phyloP scores from a whole-genome alignment of 192 early-diverging fungal genomes.

The Physocladia obscura region DNA sequence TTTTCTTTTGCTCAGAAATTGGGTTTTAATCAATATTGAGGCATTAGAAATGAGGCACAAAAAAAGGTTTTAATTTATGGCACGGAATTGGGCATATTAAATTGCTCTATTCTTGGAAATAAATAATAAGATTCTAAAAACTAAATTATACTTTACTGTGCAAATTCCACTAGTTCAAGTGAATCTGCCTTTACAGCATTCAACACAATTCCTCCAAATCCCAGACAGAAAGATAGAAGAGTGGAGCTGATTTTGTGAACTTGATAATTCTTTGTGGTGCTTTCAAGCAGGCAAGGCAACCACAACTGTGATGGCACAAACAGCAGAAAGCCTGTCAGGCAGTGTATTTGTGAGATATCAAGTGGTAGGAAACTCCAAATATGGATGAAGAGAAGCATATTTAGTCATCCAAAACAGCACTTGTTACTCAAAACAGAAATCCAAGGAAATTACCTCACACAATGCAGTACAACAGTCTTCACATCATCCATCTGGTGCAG shows the following conservation, averaged over 20 bases:
- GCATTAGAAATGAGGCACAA: too few species aligned
- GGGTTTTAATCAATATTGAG: too few species aligned
- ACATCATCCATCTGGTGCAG: background rate
- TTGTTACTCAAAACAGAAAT: background rate
- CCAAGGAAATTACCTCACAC: background rate
- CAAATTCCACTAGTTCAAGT: too few species aligned
- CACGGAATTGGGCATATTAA: too few species aligned
- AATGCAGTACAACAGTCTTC: slow-evolving; percentile 3
- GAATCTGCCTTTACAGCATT: too few species aligned
- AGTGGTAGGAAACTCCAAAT: background rate
- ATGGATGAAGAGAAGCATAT: background rate
- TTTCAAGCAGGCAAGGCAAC: slow-evolving; percentile 9
- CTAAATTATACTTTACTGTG: too few species aligned
- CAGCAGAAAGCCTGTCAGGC: slow-evolving; percentile 1
- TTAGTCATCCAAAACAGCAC: background rate
- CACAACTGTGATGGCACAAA: slow-evolving; percentile 10
- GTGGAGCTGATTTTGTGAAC: slow-evolving; percentile 13
- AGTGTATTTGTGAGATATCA: slow-evolving; percentile 9
- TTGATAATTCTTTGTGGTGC: slow-evolving; percentile 13
- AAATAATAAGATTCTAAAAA: too few species aligned
- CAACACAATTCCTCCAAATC: slow-evolving; percentile 6
- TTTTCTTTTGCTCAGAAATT: too few species aligned
- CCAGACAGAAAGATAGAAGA: slow-evolving; percentile 13
- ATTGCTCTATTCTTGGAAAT: too few species aligned
- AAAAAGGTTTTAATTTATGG: too few species aligned